Percentiles rank a stretch among this genome's conserved stretches.
Evolutionary conservation across 139 green algal genomes (phyloP).

Genomic region (Chlorella sp.): DNA sequence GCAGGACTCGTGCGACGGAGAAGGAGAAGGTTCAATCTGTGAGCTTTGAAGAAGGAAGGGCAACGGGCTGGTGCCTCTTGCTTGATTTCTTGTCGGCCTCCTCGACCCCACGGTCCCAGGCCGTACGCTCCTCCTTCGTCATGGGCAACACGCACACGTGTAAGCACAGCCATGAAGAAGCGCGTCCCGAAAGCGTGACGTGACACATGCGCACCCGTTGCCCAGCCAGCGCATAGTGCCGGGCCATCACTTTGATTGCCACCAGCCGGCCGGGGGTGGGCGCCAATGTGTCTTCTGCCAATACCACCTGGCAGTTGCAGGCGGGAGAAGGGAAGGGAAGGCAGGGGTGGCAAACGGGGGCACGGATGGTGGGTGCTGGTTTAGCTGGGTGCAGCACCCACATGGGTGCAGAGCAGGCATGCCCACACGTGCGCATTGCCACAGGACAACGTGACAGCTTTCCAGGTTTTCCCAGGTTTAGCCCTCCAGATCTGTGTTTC

Average conservation of each 20-base stretch:
- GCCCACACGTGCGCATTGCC: not conserved
- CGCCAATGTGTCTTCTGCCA: slow-evolving; percentile 72
- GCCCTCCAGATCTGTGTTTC: not conserved
- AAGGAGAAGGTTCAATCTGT: too few species aligned
- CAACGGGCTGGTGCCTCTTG: too few species aligned
- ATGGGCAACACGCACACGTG: too few species aligned
- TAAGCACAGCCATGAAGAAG: too few species aligned
- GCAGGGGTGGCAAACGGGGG: not conserved
- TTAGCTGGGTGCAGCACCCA: not conserved
- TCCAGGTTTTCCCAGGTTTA: not conserved
- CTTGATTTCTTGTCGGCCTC: too few species aligned
- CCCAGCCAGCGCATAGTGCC: slow-evolving; percentile 36
- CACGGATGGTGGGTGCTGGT: not conserved
- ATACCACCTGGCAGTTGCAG: slow-evolving; percentile 75
- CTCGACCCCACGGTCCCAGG: too few species aligned
- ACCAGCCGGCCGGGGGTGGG: slow-evolving; percentile 27
- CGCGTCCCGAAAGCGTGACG: too few species aligned
- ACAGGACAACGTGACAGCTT: not conserved
- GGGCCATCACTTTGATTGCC: slow-evolving; percentile 56
- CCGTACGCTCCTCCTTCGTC: too few species aligned
- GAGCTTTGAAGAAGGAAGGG: too few species aligned
- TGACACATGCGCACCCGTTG: not conserved
- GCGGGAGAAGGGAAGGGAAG: too few species aligned
- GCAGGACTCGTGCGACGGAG: too few species aligned
- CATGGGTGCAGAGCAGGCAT: not conserved